Conservation (phyloP, 208 protist genomes). For the Trypanosoma platydactyli region DNA sequence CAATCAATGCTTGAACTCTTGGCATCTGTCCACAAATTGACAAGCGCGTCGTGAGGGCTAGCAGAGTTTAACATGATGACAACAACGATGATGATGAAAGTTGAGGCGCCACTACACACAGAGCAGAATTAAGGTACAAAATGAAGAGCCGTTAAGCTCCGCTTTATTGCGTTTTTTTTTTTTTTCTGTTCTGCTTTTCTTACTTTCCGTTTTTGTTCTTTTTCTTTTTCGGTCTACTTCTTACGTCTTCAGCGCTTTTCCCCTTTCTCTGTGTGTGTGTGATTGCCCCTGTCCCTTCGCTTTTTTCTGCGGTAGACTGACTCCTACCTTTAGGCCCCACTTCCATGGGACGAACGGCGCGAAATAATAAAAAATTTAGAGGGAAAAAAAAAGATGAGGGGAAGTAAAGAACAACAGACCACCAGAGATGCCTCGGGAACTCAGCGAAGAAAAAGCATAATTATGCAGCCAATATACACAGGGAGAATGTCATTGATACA, state of each 20-base stretch:
- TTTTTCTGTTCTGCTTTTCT: neutral
- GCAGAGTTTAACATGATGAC: neutral
- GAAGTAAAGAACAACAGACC: no score
- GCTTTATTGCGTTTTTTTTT: neutral
- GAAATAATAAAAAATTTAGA: conserved; percentile 31
- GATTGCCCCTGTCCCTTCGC: no score
- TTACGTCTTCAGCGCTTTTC: neutral
- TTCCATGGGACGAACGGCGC: conserved; percentile 15
- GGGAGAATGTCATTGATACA: no score
- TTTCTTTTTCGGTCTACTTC: neutral
- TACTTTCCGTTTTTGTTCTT: neutral
- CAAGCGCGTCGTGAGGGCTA: conserved; percentile 9
- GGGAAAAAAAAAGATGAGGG: conserved; percentile 8
- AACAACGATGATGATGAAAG: neutral
- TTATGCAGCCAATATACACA: no score
- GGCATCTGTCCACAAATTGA: conserved; percentile 62
- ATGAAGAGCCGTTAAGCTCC: neutral
- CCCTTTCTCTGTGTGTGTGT: no score
- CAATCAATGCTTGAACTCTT: conserved; percentile 85
- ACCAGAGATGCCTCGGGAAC: no score
- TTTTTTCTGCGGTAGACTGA: conserved; percentile 1
- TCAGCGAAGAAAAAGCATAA: no score
- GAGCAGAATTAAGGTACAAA: neutral
- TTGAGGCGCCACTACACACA: neutral
- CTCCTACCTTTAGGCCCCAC: neutral